Evolutionary conservation across 2,329 filamentous ascomycete species (phyloP), one percentile per base, ranked within the genome.

Genomic region (Colletotrichum lentis): DNA sequence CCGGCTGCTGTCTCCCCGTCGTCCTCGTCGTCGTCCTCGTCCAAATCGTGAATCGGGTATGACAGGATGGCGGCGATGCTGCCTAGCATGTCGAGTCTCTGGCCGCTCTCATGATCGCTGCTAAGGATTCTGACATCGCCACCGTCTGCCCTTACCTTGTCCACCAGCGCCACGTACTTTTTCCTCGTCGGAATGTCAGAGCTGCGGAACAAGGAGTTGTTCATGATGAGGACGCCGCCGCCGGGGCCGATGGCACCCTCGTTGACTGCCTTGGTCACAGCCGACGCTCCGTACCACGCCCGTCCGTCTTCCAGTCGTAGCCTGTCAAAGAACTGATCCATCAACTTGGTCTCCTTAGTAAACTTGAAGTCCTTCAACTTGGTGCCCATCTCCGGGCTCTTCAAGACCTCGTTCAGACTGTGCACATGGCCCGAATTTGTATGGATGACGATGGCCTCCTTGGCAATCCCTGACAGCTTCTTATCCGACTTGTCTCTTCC

Each of bases 51-150:
- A 44, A 98, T 85, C 0, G 96, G 94, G 77, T 94, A 99, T 14
- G 95, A 97, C 71, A 97, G 81, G 35, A 97, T 91, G 1, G 94
- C 94, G 18, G 95, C 96, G 70, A 99, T 91, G 20, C 94, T 92
- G 1, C 96, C 94, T 69, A 98, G 78, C 14, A 90, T 91, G 72
- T 94, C 92, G 16, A 99, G 80, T 68, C 94, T 84, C 80, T 91
- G 91, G 0, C 96, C 96, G 77, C 94, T 97, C 81, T 97, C 95
- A 78, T 98, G 95, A 75, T 96, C 91, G 74, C 92, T 94, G 78
- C 95, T 98, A 35, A 98, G 80, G n/a, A 98, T 88, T 62, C 92
- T 85, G 0, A 93, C 92, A 72, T 97, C 94, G 1, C 95, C 96
- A 5, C 95, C 96, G 71, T 93, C 90, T 3, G 89, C 89, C 71